These are phyloP conservation scores for Sordaria brevicollis DNA, from an alignment of 495 filamentous ascomycete genomes.

Conservation along the genomic window DNA sequence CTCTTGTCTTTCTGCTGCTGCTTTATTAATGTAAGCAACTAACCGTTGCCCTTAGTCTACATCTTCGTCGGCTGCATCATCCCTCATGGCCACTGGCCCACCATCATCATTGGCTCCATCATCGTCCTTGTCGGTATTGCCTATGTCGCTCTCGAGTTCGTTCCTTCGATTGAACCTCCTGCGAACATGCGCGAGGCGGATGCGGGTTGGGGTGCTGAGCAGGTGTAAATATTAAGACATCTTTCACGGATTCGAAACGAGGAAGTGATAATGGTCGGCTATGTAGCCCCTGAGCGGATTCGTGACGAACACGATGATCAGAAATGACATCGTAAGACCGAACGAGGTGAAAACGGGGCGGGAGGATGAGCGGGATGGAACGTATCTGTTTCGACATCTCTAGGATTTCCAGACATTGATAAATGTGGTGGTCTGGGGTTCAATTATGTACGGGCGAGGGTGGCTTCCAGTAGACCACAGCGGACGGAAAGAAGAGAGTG, in stretches of 20 bases:
- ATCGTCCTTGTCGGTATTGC: constrained; percentile 66
- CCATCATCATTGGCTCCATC: constrained; percentile 56
- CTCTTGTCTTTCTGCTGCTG: background rate
- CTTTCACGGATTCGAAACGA: background rate
- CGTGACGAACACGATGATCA: too few relatives aligned
- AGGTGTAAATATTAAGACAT: constrained; percentile 54
- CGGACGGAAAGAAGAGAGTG: too few relatives aligned
- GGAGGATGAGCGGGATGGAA: too few relatives aligned
- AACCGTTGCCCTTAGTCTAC: constrained; percentile 56
- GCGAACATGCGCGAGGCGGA: constrained; percentile 94
- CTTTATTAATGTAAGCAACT: background rate
- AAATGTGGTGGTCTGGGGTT: too few relatives aligned
- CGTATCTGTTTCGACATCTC: too few relatives aligned
- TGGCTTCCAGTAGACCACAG: too few relatives aligned
- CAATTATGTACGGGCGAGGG: too few relatives aligned
- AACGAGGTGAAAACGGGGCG: too few relatives aligned
- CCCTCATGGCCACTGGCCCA: constrained; percentile 44
- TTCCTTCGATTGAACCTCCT: constrained; percentile 93
- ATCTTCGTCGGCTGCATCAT: constrained; percentile 86
- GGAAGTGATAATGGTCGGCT: too few relatives aligned
- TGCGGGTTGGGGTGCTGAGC: constrained; percentile 82
- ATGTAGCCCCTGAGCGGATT: too few relatives aligned
- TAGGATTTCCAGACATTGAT: too few relatives aligned
- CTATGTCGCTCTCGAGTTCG: constrained; percentile 81
- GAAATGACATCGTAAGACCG: too few relatives aligned